These are phyloP conservation scores for Sarcodon aspratus DNA, from an alignment of 768 basidiomycete genomes.

Conservation along the genomic window DNA sequence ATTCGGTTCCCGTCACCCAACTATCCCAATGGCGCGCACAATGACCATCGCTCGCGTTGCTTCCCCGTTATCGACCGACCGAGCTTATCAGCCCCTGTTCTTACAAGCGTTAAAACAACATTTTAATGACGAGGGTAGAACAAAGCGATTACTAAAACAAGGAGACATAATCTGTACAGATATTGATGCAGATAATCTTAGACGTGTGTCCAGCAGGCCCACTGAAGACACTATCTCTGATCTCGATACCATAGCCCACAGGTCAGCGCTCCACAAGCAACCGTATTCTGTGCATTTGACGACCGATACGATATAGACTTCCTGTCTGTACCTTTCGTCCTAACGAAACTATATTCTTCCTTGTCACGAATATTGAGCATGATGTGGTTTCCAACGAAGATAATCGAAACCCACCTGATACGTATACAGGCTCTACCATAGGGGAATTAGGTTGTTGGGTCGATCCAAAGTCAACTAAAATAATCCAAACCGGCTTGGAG, in stretches of 20 bases:
- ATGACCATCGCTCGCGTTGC: constrained; percentile 76
- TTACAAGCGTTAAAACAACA: constrained; percentile 49
- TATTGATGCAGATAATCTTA: constrained; percentile 40
- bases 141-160: constrained; percentile 43
- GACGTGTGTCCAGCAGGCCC: neutral
- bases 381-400: constrained; percentile 34
- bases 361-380: constrained; percentile 67
- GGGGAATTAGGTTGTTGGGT: constrained; percentile 83
- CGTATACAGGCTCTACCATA: constrained; percentile 40
- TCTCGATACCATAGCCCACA: no score
- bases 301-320: neutral
- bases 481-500: constrained; percentile 74
- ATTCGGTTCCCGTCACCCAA: constrained; percentile 45
- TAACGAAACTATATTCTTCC: constrained; percentile 59
- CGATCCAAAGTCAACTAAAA: constrained; percentile 58
- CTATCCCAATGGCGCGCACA: constrained; percentile 55
- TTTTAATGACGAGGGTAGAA: constrained; percentile 28
- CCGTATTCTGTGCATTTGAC: no score
- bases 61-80: constrained; percentile 58
- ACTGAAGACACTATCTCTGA: no score
- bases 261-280: no score
- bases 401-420: constrained; percentile 23
- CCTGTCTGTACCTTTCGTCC: constrained; percentile 7
- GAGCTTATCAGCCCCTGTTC: constrained; percentile 50
- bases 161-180: constrained; percentile 64